A percentile compares a stretch with the other conserved stretches of the same genome.
Conservation (phyloP, 768 basidiomycete genomes). For the Coprinopsis strossmayeri region DNA sequence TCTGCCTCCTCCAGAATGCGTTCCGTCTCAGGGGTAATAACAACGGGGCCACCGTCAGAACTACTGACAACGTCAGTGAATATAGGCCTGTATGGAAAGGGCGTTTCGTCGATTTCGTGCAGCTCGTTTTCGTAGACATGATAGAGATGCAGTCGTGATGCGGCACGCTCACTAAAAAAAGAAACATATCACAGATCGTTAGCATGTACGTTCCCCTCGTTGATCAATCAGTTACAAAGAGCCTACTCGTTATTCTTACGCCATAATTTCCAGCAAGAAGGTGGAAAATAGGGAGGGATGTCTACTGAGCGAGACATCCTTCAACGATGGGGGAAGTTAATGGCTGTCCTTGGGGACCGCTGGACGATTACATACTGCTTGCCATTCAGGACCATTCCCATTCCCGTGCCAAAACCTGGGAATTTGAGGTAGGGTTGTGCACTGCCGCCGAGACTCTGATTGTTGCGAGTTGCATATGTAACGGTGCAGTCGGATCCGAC, state of each 20-base stretch:
- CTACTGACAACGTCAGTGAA: slow-evolving; percentile 36
- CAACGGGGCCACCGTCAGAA: background rate
- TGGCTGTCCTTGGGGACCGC: too few relatives aligned
- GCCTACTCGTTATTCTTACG: background rate
- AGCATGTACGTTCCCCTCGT: too few relatives aligned
- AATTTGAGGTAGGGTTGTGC: background rate
- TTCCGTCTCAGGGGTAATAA: slow-evolving; percentile 24
- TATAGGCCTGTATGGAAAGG: slow-evolving; percentile 23
- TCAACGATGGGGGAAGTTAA: too few relatives aligned
- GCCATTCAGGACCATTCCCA: too few relatives aligned
- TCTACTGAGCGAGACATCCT: background rate
- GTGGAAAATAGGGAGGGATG: slow-evolving; percentile 34
- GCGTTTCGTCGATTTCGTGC: slow-evolving; percentile 35
- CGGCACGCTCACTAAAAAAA: background rate
- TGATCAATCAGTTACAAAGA: too few relatives aligned
- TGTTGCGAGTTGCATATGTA: background rate
- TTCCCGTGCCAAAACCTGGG: background rate
- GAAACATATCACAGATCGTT: too few relatives aligned
- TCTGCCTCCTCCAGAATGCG: slow-evolving; percentile 35
- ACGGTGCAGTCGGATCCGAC: background rate
- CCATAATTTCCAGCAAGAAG: slow-evolving; percentile 43
- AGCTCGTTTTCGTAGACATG: slow-evolving; percentile 47
- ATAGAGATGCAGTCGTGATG: slow-evolving; percentile 42
- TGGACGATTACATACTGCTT: too few relatives aligned
- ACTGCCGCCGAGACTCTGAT: background rate